Evolutionary conservation across 352 stramenopile species (phyloP).

Genomic region (Thalassiosira exigua): DNA sequence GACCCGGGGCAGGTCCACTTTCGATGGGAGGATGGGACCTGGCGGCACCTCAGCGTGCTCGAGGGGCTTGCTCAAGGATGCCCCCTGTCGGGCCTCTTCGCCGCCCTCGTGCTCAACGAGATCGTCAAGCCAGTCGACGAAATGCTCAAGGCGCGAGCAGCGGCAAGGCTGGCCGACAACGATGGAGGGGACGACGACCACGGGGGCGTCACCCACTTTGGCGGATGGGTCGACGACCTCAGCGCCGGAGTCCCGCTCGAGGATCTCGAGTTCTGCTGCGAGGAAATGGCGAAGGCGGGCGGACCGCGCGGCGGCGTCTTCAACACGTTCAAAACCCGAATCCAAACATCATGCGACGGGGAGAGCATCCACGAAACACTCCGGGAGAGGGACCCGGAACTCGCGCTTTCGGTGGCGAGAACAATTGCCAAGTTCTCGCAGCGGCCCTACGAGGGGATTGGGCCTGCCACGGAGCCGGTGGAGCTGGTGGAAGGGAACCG

Average conservation of each 20-base stretch:
- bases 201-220: constrained; percentile 11
- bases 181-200: not conserved
- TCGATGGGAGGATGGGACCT: constrained; percentile 5
- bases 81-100: constrained; percentile 27
- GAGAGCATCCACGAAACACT: constrained; percentile 1
- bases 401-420: not conserved
- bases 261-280: constrained; percentile 22
- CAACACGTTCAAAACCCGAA: constrained; percentile 35
- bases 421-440: constrained; percentile 8
- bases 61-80: constrained; percentile 46
- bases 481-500: constrained; percentile 6
- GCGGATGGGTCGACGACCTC: constrained; percentile 29
- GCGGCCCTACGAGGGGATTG: not conserved
- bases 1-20: not conserved
- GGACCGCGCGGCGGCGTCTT: constrained; percentile 6
- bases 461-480: not conserved
- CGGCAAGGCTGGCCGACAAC: not conserved
- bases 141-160: not conserved
- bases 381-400: not conserved
- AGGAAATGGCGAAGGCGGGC: not conserved
- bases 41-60: constrained; percentile 11
- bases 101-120: constrained; percentile 11
- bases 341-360: constrained; percentile 8
- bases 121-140: constrained; percentile 20
- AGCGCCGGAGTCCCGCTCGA: constrained; percentile 20